Conservation (phyloP, 305 asterid species). For the Solanum hybrid region DNA sequence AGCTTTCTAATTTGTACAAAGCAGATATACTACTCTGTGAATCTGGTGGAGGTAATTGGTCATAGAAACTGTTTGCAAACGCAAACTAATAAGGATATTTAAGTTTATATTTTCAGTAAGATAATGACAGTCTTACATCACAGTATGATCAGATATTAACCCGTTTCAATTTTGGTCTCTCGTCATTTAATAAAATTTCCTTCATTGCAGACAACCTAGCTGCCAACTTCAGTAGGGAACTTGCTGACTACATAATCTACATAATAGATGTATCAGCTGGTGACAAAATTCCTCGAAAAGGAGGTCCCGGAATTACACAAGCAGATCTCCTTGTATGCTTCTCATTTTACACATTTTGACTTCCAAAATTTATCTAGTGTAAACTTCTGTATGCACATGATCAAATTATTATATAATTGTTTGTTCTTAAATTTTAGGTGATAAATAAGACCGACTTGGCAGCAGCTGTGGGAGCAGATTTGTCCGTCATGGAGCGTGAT, state of each 20-base stretch:
- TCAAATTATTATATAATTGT: not conserved
- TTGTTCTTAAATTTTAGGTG: slow-evolving; percentile 30
- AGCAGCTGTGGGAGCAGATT: slow-evolving; percentile 81
- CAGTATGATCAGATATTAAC: not conserved
- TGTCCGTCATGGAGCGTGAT: slow-evolving; percentile 91
- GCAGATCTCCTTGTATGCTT: slow-evolving; percentile 84
- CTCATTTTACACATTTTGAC: not conserved
- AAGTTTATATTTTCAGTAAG: not conserved
- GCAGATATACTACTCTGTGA: slow-evolving; percentile 90
- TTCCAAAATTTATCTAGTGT: not conserved
- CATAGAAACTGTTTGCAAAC: not conserved
- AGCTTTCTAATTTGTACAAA: slow-evolving; percentile 76
- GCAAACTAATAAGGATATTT: not conserved
- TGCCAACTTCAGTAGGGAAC: slow-evolving; percentile 94
- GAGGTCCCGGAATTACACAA: slow-evolving; percentile 97
- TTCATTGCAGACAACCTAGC: slow-evolving; percentile 70
- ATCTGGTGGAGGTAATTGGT: slow-evolving; percentile 81
- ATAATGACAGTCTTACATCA: not conserved
- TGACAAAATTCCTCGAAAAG: slow-evolving; percentile 95
- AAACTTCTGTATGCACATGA: not conserved
- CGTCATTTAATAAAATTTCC: not conserved
- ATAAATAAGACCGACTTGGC: slow-evolving; percentile 94
- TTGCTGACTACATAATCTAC: slow-evolving; percentile 86
- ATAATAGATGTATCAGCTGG: slow-evolving; percentile 92
- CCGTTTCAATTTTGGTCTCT: not conserved